Percentiles rank a stretch among this genome's conserved stretches.
Conservation (phyloP, 2,329 filamentous ascomycete genomes). For the Fusarium sp. region DNA sequence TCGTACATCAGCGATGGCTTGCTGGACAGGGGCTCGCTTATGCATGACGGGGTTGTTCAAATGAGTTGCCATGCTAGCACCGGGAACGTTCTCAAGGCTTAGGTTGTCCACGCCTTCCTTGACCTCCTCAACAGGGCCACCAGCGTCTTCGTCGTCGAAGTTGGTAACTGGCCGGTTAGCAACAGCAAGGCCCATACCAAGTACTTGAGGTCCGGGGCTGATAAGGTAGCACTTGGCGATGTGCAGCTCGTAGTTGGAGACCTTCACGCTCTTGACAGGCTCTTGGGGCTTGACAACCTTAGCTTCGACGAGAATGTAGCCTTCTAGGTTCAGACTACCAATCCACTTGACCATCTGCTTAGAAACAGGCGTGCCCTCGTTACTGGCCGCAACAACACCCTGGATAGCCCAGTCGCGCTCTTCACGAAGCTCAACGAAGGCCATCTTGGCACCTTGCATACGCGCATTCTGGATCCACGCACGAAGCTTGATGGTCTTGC, state of each 20-base stretch:
- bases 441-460: conserved; percentile 90
- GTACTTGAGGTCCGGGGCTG: conserved; percentile 69
- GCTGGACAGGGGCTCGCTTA: conserved; percentile 89
- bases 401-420: conserved; percentile 83
- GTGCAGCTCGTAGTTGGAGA: conserved; percentile 87
- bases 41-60: conserved; percentile 94
- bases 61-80: conserved; percentile 85
- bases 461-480: conserved; percentile 89
- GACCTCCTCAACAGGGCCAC: conserved; percentile 57
- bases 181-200: conserved; percentile 69
- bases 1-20: conserved; percentile 74
- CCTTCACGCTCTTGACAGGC: conserved; percentile 87
- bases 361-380: conserved; percentile 73
- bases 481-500: conserved; percentile 79
- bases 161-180: conserved; percentile 68
- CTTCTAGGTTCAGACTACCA: conserved; percentile 79
- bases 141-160: conserved; percentile 68
- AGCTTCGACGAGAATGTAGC: conserved; percentile 84
- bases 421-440: conserved; percentile 86
- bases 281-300: conserved; percentile 84
- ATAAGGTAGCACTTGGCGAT: conserved; percentile 87
- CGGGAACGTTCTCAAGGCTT: conserved; percentile 65
- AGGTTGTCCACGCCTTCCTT: conserved; percentile 59
- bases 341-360: conserved; percentile 97
- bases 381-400: conserved; percentile 78